Conservation (phyloP, 257 asterid genomes). For the Verbena officinalis region DNA sequence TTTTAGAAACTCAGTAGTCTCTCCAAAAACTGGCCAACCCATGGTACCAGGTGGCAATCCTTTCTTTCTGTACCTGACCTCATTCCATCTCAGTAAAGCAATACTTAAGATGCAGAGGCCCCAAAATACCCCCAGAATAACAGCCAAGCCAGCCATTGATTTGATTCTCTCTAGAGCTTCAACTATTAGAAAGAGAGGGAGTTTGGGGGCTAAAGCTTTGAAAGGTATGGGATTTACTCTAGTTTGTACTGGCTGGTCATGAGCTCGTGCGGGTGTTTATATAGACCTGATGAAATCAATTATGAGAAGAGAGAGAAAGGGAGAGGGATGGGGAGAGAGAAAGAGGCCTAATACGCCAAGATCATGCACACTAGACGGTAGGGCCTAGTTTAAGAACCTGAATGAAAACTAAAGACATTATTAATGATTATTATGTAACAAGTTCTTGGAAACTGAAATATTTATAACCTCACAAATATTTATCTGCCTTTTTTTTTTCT, state of each 20-base stretch:
- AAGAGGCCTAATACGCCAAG: slow-evolving; percentile 67
- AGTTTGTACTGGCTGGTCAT: slow-evolving; percentile 54
- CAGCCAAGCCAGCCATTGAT: slow-evolving; percentile 74
- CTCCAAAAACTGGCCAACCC: slow-evolving; percentile 99
- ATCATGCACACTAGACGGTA: slow-evolving; percentile 48
- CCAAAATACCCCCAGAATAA: slow-evolving; percentile 52
- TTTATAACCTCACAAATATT: slow-evolving; percentile 16
- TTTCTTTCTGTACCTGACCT: slow-evolving; percentile 71
- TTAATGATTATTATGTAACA: slow-evolving; percentile 7
- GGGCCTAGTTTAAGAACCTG: slow-evolving; percentile 40
- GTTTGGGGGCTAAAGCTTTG: slow-evolving; percentile 41
- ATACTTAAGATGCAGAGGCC: slow-evolving; percentile 68
- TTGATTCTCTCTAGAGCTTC: slow-evolving; percentile 49
- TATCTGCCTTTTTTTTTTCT: slow-evolving; percentile 11
- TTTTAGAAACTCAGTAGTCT: slow-evolving; percentile 92
- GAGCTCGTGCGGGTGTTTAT: slow-evolving; percentile 82
- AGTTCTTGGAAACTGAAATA: slow-evolving; percentile 16
- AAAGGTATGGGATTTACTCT: slow-evolving; percentile 53
- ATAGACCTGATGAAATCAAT: slow-evolving; percentile 53
- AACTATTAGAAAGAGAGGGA: slow-evolving; percentile 31
- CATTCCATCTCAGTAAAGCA: slow-evolving; percentile 90
- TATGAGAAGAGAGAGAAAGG: slow-evolving; percentile 27
- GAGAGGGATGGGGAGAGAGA: slow-evolving; percentile 24
- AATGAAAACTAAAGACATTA: slow-evolving; percentile 28
- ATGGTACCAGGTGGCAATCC: slow-evolving; percentile 96